Percentiles rank a stretch among this genome's conserved stretches.
Evolutionary conservation across 1,139 yeast genomes (phyloP).

Genomic region (Hanseniaspora sp.): DNA sequence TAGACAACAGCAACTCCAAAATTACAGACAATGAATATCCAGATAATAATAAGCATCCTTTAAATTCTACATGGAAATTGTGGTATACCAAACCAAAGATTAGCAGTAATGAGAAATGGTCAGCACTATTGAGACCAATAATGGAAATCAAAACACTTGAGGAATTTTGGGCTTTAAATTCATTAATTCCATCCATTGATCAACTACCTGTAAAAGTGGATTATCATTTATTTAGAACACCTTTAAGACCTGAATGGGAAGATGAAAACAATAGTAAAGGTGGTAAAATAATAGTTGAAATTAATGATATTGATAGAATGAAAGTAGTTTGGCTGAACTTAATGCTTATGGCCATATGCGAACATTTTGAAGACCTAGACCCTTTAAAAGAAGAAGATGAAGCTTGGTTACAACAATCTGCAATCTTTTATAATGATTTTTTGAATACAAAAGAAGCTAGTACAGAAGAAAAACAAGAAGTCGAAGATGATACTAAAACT

Average conservation of each 20-base stretch:
- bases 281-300: constrained; percentile 86
- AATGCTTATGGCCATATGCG: constrained; percentile 85
- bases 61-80: constrained; percentile 86
- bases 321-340: constrained; percentile 92
- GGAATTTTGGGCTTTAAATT: constrained; percentile 97
- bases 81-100: constrained; percentile 96
- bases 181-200: constrained; percentile 84
- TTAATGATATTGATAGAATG: constrained; percentile 36
- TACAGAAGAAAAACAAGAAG: neutral
- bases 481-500: neutral
- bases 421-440: neutral
- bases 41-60: constrained; percentile 51
- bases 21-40: neutral
- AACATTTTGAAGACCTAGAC: constrained; percentile 71
- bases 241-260: constrained; percentile 98
- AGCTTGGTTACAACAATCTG: constrained; percentile 1
- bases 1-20: neutral
- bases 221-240: constrained; percentile 89
- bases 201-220: constrained; percentile 69
- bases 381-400: constrained; percentile 48
- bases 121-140: constrained; percentile 84
- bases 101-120: constrained; percentile 76
- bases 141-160: constrained; percentile 87
- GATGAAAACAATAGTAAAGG: constrained; percentile 78
- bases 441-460: neutral